Conservation (phyloP, 139 green algal species). For the Pleodorina starrii region DNA sequence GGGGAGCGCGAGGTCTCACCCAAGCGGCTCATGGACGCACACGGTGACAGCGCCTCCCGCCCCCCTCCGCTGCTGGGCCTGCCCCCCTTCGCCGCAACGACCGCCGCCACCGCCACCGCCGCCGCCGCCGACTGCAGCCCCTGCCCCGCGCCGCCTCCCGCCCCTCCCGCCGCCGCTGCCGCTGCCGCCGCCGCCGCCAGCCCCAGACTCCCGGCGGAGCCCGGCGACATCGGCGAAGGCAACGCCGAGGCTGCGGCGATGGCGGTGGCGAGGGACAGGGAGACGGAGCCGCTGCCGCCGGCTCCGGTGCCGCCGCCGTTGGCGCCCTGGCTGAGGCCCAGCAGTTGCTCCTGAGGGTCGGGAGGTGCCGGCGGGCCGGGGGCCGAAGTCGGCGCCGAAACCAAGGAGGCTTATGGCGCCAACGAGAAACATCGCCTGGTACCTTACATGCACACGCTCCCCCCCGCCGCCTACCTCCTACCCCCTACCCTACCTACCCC, state of each 20-base stretch:
- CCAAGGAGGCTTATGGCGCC: too few relatives aligned
- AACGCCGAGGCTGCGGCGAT: not conserved
- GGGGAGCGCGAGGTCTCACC: too few relatives aligned
- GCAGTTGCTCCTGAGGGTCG: constrained; percentile 21
- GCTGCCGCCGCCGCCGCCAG: not conserved
- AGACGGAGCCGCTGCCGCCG: not conserved
- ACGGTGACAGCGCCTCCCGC: not conserved
- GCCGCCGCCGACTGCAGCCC: not conserved
- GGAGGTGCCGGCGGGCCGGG: too few relatives aligned
- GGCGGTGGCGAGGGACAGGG: not conserved
- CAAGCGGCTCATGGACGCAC: too few relatives aligned
- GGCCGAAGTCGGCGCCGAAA: too few relatives aligned
- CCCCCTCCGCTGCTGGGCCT: not conserved
- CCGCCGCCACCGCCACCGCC: too few relatives aligned
- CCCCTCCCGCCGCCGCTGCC: not conserved
- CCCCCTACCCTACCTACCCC: too few relatives aligned
- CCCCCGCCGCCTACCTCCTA: too few relatives aligned
- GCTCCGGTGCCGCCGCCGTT: not conserved
- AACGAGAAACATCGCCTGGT: too few relatives aligned
- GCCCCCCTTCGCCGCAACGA: not conserved
- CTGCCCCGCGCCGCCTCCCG: not conserved
- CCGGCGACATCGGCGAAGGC: not conserved
- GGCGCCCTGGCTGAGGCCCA: not conserved
- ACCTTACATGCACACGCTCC: too few relatives aligned
- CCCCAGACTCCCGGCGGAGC: not conserved